Evolutionary conservation across 129 eudicot genomes (phyloP).

Genomic region (Lactuca sativa): DNA sequence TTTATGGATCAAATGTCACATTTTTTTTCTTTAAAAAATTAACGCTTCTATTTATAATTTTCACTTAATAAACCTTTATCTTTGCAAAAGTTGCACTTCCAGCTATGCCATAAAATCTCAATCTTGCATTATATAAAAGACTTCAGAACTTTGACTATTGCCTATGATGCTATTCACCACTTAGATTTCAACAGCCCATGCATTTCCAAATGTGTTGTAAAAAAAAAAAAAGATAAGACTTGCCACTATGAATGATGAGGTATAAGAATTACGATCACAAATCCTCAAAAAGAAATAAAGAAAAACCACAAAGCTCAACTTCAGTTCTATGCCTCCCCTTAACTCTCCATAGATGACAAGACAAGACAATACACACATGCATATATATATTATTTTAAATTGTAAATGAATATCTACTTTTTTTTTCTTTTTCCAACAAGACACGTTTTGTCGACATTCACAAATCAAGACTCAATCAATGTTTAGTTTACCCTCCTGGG

Average conservation of each 20-base stretch:
- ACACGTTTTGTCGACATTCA: conserved; percentile 13
- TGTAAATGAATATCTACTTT: conserved; percentile 17
- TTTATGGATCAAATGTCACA: too few relatives aligned
- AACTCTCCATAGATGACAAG: conserved; percentile 3
- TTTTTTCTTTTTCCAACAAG: conserved; percentile 7
- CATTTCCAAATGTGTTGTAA: not conserved
- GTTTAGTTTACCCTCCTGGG: conserved; percentile 60
- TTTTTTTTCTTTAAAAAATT: too few relatives aligned
- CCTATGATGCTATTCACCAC: not conserved
- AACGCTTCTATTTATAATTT: not conserved
- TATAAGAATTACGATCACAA: conserved; percentile 1
- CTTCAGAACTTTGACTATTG: not conserved
- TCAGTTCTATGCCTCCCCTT: not conserved
- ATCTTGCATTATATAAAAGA: too few relatives aligned
- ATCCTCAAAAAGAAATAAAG: not conserved
- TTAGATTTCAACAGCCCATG: not conserved
- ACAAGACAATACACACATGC: conserved; percentile 19
- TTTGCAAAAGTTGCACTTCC: not conserved
- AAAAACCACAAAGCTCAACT: not conserved
- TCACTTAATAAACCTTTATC: not conserved
- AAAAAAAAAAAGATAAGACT: not conserved
- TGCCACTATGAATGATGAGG: not conserved
- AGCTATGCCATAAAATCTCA: not conserved
- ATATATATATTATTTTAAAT: not conserved
- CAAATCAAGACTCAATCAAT: not conserved